Evolutionary conservation across 257 asterid genomes (phyloP).

Genomic region (Solanum appendiculatum): DNA sequence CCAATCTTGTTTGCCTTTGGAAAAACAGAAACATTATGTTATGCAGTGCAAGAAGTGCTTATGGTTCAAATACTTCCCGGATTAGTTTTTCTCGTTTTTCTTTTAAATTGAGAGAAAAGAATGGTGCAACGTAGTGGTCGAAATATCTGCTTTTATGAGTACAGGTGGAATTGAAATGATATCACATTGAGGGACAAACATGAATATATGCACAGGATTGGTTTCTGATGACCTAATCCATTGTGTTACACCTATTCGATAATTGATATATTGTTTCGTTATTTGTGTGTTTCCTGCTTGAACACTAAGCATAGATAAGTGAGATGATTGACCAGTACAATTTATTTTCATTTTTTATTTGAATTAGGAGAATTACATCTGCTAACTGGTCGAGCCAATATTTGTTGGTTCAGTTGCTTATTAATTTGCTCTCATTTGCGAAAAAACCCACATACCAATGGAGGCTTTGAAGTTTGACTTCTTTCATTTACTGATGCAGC

Average conservation of each 20-base stretch:
- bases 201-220: background rate
- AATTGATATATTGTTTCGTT: background rate
- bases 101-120: background rate
- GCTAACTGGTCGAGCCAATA: background rate
- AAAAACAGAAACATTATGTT: background rate
- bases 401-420: background rate
- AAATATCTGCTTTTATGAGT: background rate
- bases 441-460: background rate
- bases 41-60: background rate
- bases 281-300: background rate
- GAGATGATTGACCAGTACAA: background rate
- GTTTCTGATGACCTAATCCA: background rate
- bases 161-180: background rate
- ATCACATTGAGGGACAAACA: background rate
- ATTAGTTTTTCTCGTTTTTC: background rate
- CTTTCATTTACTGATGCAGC: slow-evolving; percentile 28
- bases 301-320: background rate
- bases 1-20: background rate
- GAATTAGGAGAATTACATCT: background rate
- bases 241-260: background rate
- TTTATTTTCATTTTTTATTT: background rate
- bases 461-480: background rate
- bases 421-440: background rate
- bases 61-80: background rate
- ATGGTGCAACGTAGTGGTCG: background rate